These are phyloP conservation scores for Glycyrrhiza uralensis DNA, from an alignment of 306 rosid genomes.

Conservation along the genomic window DNA sequence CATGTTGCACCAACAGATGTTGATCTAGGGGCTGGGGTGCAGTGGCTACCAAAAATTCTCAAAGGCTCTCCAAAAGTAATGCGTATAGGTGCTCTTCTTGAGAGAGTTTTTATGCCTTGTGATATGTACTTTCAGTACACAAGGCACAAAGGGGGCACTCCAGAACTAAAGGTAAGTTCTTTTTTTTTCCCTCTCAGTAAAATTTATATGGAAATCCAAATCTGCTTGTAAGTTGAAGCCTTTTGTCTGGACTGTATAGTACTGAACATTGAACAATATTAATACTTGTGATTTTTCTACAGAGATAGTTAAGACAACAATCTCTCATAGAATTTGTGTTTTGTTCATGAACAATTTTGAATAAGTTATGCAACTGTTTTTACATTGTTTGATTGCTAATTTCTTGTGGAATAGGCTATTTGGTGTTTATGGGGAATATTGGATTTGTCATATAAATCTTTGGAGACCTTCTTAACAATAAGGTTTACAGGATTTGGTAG, in stretches of 20 bases:
- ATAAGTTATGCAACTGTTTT: neutral
- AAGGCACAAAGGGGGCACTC: constrained; percentile 90
- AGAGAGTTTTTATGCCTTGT: constrained; percentile 98
- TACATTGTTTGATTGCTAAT: neutral
- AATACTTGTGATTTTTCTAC: neutral
- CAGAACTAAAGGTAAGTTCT: constrained; percentile 66
- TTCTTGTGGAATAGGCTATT: neutral
- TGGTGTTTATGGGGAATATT: neutral
- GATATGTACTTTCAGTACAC: constrained; percentile 94
- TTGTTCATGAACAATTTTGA: neutral
- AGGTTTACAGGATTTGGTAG: neutral
- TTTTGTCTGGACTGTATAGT: neutral
- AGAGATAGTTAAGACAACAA: neutral
- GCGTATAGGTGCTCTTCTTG: constrained; percentile 98
- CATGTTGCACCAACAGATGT: constrained; percentile 99
- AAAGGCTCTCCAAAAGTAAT: constrained; percentile 88
- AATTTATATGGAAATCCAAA: neutral
- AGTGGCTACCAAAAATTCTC: constrained; percentile 92
- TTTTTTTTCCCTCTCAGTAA: neutral
- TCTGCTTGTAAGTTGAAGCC: neutral
- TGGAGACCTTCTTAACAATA: neutral
- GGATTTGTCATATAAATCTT: no score
- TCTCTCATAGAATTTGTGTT: neutral
- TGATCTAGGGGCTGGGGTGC: constrained; percentile 97
- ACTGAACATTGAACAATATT: neutral